These are phyloP conservation scores for Hirschfeldia incana DNA, from an alignment of 345 rosid genomes.

Conservation along the genomic window DNA sequence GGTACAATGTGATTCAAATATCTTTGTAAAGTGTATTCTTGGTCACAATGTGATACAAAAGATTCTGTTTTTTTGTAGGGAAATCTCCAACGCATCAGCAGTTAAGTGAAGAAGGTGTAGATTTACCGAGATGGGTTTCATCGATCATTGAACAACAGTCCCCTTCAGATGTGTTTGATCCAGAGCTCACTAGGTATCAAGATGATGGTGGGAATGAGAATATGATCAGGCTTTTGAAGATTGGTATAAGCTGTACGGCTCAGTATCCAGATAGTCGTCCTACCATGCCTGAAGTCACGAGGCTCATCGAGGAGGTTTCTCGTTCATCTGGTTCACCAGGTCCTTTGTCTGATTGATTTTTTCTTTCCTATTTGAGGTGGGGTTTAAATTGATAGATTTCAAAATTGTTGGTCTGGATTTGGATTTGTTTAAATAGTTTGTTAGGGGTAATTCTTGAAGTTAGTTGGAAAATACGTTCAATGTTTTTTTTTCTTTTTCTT, in stretches of 20 bases:
- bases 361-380: background rate
- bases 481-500: background rate
- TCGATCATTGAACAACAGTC: conserved; percentile 68
- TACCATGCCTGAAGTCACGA: conserved; percentile 67
- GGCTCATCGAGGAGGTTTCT: conserved; percentile 60
- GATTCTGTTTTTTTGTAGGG: conserved; percentile 41
- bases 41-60: background rate
- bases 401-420: conserved; percentile 32
- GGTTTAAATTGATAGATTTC: conserved; percentile 33
- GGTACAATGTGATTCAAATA: conserved; percentile 10
- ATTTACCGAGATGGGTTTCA: conserved; percentile 90
- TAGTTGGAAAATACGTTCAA: conserved; percentile 16
- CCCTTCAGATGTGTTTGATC: conserved; percentile 72
- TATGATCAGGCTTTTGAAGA: conserved; percentile 77
- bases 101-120: conserved; percentile 77
- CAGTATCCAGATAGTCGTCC: conserved; percentile 83
- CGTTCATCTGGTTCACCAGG: conserved; percentile 40
- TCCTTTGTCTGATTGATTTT: conserved; percentile 36
- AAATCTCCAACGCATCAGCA: conserved; percentile 77
- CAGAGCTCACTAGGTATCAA: conserved; percentile 79
- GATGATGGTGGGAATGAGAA: conserved; percentile 61
- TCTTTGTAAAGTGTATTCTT: background rate
- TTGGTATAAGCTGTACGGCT: conserved; percentile 74
- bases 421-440: conserved; percentile 30
- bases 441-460: conserved; percentile 13